A percentile compares a stretch with the other conserved stretches of the same genome.
Conservation (phyloP, 176 grass and related monocot species). For the Metroxylon sagu region DNA sequence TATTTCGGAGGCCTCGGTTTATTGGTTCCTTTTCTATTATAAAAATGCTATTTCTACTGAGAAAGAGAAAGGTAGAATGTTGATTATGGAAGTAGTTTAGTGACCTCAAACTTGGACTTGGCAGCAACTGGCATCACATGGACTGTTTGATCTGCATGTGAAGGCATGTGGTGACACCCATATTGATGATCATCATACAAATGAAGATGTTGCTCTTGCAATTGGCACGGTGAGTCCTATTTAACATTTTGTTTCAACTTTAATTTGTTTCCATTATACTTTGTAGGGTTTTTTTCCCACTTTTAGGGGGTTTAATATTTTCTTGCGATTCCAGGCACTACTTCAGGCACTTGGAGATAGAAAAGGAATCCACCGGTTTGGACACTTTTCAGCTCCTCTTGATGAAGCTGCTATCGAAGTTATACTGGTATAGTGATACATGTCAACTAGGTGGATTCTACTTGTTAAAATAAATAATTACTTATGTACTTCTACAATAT, state of each 20-base stretch:
- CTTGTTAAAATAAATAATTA: too few species aligned
- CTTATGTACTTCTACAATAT: too few species aligned
- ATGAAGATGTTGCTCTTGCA: constrained; percentile 93
- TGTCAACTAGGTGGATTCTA: background rate
- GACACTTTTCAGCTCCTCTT: constrained; percentile 85
- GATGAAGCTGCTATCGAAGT: constrained; percentile 89
- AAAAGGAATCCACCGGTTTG: constrained; percentile 82
- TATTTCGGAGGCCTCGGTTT: too few species aligned
- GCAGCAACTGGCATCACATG: constrained; percentile 92
- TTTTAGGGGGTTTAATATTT: background rate
- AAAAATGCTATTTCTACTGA: too few species aligned
- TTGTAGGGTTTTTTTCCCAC: background rate
- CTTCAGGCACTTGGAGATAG: constrained; percentile 94
- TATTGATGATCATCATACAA: constrained; percentile 99
- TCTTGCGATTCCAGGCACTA: constrained; percentile 40
- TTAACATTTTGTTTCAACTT: background rate
- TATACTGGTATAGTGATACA: constrained; percentile 51
- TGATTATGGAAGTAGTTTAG: too few species aligned
- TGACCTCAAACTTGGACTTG: constrained; percentile 11
- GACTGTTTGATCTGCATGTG: constrained; percentile 80
- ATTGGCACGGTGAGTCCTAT: constrained; percentile 74
- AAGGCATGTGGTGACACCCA: constrained; percentile 80
- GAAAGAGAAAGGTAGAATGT: too few species aligned
- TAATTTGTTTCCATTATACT: background rate
- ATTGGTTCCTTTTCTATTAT: too few species aligned